A percentile compares a stretch with the other conserved stretches of the same genome.
These are phyloP conservation scores for Malus sieversii DNA, from an alignment of 306 rosid genomes.

Conservation along the genomic window DNA sequence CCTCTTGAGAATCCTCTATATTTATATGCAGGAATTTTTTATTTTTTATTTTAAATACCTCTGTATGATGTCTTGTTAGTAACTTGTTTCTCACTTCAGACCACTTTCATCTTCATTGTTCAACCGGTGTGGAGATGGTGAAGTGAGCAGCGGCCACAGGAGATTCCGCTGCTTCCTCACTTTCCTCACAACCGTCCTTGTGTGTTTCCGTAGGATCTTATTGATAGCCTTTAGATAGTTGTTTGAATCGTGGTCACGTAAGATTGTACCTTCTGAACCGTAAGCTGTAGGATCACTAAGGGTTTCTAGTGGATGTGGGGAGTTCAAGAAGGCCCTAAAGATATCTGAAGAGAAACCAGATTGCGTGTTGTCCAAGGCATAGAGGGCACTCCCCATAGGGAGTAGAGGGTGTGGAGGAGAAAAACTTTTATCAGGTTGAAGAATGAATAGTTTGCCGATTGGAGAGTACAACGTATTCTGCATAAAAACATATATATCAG, in stretches of 20 bases:
- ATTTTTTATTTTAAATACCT: not conserved
- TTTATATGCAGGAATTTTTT: not conserved
- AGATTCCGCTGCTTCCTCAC: constrained; percentile 32
- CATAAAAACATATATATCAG: constrained; percentile 2
- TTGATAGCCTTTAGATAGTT: constrained; percentile 58
- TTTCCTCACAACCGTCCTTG: constrained; percentile 22
- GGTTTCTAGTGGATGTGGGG: constrained; percentile 65
- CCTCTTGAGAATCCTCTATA: not conserved
- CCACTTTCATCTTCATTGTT: constrained; percentile 27
- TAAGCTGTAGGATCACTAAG: constrained; percentile 66
- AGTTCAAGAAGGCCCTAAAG: constrained; percentile 44
- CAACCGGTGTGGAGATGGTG: constrained; percentile 46
- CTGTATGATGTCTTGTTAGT: constrained; percentile 27
- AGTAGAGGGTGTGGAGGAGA: constrained; percentile 75
- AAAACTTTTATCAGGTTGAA: constrained; percentile 69
- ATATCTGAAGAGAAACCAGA: constrained; percentile 39
- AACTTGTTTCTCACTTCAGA: constrained; percentile 10
- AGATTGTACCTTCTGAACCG: constrained; percentile 60
- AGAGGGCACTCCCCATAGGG: constrained; percentile 44
- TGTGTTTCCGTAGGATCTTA: constrained; percentile 31
- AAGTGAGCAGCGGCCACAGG: constrained; percentile 39
- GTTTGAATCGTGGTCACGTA: constrained; percentile 62
- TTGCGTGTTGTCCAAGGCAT: constrained; percentile 35
- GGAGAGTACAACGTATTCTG: constrained; percentile 75
- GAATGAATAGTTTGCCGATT: constrained; percentile 55